phyloP scores from a whole-genome alignment of 371 early-diverging fungal genomes.

The Haplosporangium sp. region DNA sequence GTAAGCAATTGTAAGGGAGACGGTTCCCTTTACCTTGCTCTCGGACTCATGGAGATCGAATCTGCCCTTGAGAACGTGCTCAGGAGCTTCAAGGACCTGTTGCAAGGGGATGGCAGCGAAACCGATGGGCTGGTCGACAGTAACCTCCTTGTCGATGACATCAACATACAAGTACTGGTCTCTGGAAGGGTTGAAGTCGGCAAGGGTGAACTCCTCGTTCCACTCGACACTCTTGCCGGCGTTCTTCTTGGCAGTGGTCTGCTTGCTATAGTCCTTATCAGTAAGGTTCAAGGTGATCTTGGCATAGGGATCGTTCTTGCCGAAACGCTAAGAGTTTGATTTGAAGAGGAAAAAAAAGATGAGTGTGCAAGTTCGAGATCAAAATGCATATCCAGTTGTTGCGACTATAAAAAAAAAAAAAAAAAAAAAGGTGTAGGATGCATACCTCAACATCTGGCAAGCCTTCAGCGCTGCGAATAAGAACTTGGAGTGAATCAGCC shows the following conservation, averaged over 20 bases:
- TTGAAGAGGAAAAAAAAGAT: not conserved
- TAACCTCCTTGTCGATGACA: conserved; percentile 63
- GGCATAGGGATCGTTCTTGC: conserved; percentile 53
- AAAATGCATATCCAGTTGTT: no score
- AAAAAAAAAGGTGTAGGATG: no score
- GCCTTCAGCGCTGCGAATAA: no score
- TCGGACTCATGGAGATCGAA: conserved; percentile 60
- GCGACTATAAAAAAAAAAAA: no score
- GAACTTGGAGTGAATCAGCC: no score
- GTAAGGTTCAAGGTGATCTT: conserved; percentile 29
- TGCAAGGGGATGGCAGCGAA: conserved; percentile 67
- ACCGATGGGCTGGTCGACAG: conserved; percentile 63
- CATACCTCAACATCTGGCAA: no score
- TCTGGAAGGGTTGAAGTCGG: conserved; percentile 45
- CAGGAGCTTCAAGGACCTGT: conserved; percentile 60
- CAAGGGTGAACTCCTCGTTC: conserved; percentile 61
- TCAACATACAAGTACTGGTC: conserved; percentile 63
- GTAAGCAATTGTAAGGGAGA: conserved; percentile 51
- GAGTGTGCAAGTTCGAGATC: no score
- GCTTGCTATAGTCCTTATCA: conserved; percentile 47
- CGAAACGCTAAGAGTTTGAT: conserved; percentile 11
- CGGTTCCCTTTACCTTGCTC: conserved; percentile 61
- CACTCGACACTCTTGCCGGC: conserved; percentile 60
- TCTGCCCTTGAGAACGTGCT: conserved; percentile 55
- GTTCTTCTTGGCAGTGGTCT: conserved; percentile 58